Percentiles rank a stretch among this genome's conserved stretches.
These are phyloP conservation scores for Miscanthus lutarioriparius DNA, from an alignment of 176 grass and related monocot species.

Conservation along the genomic window DNA sequence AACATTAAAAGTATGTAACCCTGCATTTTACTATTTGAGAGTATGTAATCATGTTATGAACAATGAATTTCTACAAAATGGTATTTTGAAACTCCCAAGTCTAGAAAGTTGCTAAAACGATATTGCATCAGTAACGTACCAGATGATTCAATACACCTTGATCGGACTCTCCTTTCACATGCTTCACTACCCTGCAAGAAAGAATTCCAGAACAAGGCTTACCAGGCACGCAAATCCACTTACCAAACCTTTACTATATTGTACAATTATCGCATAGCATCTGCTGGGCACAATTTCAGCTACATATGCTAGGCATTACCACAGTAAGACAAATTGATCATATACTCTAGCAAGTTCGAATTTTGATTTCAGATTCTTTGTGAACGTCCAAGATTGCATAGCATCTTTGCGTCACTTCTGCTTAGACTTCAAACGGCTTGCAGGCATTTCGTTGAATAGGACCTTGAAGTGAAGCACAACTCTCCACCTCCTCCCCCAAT, in stretches of 20 bases:
- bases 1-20: neutral
- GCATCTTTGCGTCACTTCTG: neutral
- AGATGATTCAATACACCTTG: constrained; percentile 56
- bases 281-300: neutral
- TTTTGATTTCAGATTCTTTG: neutral
- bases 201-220: constrained; percentile 20
- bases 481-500: constrained; percentile 6
- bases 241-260: constrained; percentile 7
- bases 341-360: neutral
- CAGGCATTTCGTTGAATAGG: constrained; percentile 30
- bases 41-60: neutral
- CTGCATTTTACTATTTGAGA: neutral
- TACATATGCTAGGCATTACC: constrained; percentile 1
- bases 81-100: neutral
- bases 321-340: neutral
- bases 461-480: constrained; percentile 9
- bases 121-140: constrained; percentile 46
- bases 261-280: neutral
- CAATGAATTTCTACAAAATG: neutral
- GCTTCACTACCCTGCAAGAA: constrained; percentile 49
- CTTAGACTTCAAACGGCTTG: neutral
- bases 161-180: constrained; percentile 39
- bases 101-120: constrained; percentile 7
- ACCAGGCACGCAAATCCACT: neutral
- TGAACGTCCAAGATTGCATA: neutral